Base-by-base conservation (phyloP, 495 filamentous ascomycete genomes). In the Aspergillus olivimuriae region DNA sequence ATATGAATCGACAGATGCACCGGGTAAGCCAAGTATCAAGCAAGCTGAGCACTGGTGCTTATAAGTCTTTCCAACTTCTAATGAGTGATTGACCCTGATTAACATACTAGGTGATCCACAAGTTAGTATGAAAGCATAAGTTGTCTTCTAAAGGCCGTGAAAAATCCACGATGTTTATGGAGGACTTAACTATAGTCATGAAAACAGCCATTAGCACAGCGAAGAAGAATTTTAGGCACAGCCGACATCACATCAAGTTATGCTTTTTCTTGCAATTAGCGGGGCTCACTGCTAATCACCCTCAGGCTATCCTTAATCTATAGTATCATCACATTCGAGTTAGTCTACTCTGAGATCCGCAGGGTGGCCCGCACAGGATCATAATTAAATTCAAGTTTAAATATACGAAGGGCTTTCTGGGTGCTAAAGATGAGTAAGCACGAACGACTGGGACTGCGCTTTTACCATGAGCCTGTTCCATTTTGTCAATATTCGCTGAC, bases 341-440 rank as follows among this genome's bases (percentile, higher is more conserved):
- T 17, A 60, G 45, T 34, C 38, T 68, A 17, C 41, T 65, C 10
- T 52, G 53, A 22, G 60, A 68, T 38, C 62, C 51, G 2, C 32
- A 55, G 12, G 55, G 56, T n/a, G 53, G 57, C 0, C 56, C 50
- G 14, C 47, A 61, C 43, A 28, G 50, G 11, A 57, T 62, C 32
- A 23, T 62, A 2, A 58, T 68, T n/a, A 43, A 65, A 32, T 63
- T 68, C 19, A 63, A 50, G n/a, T 63, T 58, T 39, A 43, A 64
- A 31, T 68, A 57, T 38, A 65, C 51, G 3, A 68, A 68, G 34
- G 42, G 50, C 35, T 65, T 33, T 28, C 48, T 63, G 11, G 51
- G 54, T 19, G 36, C 32, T 2, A 65, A 63, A 43, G 60, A 60
- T 39, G 23, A 37, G 54, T 63, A 59, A 57, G 47, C 46, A 41